Percentiles rank a stretch among this genome's conserved stretches.
These are phyloP conservation scores for Rhynchospora breviuscula DNA, from an alignment of 176 grass and related monocot species.

Conservation along the genomic window DNA sequence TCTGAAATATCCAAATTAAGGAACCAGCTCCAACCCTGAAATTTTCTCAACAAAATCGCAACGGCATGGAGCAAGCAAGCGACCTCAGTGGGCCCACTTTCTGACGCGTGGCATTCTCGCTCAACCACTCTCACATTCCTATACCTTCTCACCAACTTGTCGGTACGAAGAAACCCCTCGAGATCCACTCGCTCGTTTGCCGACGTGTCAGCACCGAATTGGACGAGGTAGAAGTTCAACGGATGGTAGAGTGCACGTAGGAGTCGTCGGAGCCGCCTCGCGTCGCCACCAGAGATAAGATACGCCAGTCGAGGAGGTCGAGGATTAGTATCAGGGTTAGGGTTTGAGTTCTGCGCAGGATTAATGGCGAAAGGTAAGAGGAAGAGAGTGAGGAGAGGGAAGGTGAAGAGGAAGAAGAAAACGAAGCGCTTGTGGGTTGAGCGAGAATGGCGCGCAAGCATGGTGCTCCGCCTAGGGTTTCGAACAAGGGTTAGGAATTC, in stretches of 20 bases:
- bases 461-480: constrained; percentile 45
- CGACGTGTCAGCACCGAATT: constrained; percentile 52
- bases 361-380: constrained; percentile 47
- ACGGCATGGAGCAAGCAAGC: constrained; percentile 57
- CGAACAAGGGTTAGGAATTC: constrained; percentile 7
- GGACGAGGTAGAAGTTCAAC: constrained; percentile 70
- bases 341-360: constrained; percentile 33
- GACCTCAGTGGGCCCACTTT: constrained; percentile 54
- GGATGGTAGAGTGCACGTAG: constrained; percentile 84
- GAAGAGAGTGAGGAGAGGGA: constrained; percentile 50
- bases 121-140: constrained; percentile 59
- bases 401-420: constrained; percentile 31
- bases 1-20: constrained; percentile 63
- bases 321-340: constrained; percentile 30
- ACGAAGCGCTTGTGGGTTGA: constrained; percentile 19
- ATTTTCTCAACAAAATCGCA: constrained; percentile 55
- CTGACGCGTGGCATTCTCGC: constrained; percentile 38
- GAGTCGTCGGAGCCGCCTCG: constrained; percentile 46
- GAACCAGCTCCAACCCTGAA: constrained; percentile 79
- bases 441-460: constrained; percentile 19
- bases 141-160: constrained; percentile 43
- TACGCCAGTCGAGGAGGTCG: constrained; percentile 66
- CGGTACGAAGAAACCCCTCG: constrained; percentile 24
- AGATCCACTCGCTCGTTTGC: constrained; percentile 46
- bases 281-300: constrained; percentile 58